phyloP scores from a whole-genome alignment of 208 protist species.

The Leishmania gerbilli region DNA sequence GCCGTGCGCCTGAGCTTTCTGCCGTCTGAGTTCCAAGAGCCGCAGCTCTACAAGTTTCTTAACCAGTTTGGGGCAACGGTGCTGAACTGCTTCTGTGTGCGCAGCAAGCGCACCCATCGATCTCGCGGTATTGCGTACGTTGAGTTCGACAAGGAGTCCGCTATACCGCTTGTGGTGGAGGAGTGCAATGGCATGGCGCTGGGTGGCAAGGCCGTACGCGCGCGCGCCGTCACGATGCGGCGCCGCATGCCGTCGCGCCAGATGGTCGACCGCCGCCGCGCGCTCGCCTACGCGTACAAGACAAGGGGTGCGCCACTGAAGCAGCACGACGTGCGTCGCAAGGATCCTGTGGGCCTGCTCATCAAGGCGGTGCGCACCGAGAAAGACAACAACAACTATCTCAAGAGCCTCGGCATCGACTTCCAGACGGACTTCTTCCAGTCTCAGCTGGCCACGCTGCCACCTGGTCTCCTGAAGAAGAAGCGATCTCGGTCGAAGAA shows the following conservation, averaged over 20 bases:
- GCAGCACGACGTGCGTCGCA: constrained; percentile 60
- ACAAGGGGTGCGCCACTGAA: constrained; percentile 66
- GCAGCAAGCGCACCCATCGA: constrained; percentile 82
- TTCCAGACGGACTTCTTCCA: constrained; percentile 60
- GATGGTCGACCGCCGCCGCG: constrained; percentile 51
- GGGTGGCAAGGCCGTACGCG: constrained; percentile 70
- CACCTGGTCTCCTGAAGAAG: constrained; percentile 32
- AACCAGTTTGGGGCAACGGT: constrained; percentile 84
- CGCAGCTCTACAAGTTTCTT: constrained; percentile 88
- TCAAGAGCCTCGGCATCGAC: constrained; percentile 74
- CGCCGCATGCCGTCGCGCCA: constrained; percentile 79
- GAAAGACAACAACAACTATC: constrained; percentile 71
- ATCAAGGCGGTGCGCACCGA: constrained; percentile 76
- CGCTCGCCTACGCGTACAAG: constrained; percentile 68
- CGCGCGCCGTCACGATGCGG: constrained; percentile 59
- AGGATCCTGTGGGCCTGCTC: constrained; percentile 57
- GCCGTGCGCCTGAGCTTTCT: constrained; percentile 83
- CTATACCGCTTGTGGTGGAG: constrained; percentile 75
- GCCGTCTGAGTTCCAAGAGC: constrained; percentile 84
- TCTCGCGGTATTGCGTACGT: constrained; percentile 90
- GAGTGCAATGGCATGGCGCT: constrained; percentile 90
- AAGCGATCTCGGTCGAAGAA: not conserved
- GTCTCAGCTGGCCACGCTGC: constrained; percentile 57
- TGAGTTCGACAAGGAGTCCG: constrained; percentile 74
- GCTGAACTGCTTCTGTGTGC: constrained; percentile 89